These are phyloP conservation scores for Amoebophrya sp. DNA, from an alignment of 169 alveolate genomes.

Conservation along the genomic window DNA sequence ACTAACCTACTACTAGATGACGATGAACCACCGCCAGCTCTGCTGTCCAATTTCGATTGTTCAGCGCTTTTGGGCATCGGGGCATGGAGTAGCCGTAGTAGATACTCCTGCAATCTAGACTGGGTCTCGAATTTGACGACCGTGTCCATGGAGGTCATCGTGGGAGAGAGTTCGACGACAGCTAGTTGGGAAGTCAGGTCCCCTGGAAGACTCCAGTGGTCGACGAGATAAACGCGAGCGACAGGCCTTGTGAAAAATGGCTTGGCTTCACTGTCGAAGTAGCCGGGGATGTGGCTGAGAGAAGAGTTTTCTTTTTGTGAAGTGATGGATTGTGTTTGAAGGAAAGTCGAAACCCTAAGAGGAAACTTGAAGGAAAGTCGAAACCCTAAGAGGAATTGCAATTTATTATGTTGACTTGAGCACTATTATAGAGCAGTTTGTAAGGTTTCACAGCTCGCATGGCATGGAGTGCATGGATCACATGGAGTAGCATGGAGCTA, in stretches of 20 bases:
- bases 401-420: not conserved
- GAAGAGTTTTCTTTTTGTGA: not conserved
- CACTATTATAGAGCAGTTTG: too few species aligned
- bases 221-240: slow-evolving; percentile 8
- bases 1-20: not conserved
- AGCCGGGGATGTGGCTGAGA: not conserved
- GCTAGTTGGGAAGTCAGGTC: not conserved
- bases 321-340: not conserved
- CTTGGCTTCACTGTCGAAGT: not conserved
- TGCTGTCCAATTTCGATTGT: not conserved
- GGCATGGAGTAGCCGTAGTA: not conserved
- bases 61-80: not conserved
- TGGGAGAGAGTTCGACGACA: not conserved
- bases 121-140: not conserved
- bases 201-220: not conserved
- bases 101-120: not conserved
- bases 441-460: too few species aligned
- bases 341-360: not conserved
- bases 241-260: not conserved
- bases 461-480: too few species aligned
- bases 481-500: too few species aligned
- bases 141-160: not conserved
- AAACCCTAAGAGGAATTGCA: too few species aligned
- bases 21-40: not conserved
- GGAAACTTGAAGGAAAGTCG: not conserved